phyloP scores from a whole-genome alignment of 805 yeast genomes.

The Lipomyces lipofer region DNA sequence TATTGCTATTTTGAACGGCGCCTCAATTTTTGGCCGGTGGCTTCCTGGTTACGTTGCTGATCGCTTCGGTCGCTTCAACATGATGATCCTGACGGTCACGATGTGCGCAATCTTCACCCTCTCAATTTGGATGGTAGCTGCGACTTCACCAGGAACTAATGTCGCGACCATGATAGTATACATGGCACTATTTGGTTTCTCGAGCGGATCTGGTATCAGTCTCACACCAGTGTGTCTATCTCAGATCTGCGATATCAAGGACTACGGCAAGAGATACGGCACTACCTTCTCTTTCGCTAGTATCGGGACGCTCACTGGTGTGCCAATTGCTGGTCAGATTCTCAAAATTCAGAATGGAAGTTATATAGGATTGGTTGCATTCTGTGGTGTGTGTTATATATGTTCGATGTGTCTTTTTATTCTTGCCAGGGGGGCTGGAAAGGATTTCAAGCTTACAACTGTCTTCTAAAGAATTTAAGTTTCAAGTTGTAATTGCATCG shows the following conservation, averaged over 20 bases:
- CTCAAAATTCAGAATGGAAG: constrained; percentile 33
- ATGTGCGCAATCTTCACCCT: constrained; percentile 52
- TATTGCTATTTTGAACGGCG: constrained; percentile 50
- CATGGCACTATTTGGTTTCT: constrained; percentile 57
- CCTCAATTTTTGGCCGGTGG: constrained; percentile 55
- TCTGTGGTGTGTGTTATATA: constrained; percentile 38
- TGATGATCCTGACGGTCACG: constrained; percentile 51
- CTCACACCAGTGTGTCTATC: constrained; percentile 71
- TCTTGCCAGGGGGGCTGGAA: constrained; percentile 35
- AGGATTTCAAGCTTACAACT: constrained; percentile 31
- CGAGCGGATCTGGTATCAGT: constrained; percentile 61
- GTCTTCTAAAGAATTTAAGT: constrained; percentile 9
- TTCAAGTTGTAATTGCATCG: too few relatives aligned
- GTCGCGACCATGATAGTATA: constrained; percentile 51
- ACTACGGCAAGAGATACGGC: constrained; percentile 70
- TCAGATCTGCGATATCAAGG: constrained; percentile 58
- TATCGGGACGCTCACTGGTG: constrained; percentile 42
- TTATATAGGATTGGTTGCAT: constrained; percentile 39
- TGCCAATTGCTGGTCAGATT: constrained; percentile 43
- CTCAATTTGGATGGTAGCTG: constrained; percentile 66
- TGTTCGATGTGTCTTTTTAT: constrained; percentile 34
- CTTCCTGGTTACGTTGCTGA: constrained; percentile 60
- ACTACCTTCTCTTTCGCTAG: constrained; percentile 55
- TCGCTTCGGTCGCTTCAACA: constrained; percentile 55
- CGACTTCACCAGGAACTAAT: constrained; percentile 42